Evolutionary conservation across 2,329 filamentous ascomycete genomes (phyloP), one percentile per base, ranked within the genome.

Genomic region (Neopestalotiopsis rosae): DNA sequence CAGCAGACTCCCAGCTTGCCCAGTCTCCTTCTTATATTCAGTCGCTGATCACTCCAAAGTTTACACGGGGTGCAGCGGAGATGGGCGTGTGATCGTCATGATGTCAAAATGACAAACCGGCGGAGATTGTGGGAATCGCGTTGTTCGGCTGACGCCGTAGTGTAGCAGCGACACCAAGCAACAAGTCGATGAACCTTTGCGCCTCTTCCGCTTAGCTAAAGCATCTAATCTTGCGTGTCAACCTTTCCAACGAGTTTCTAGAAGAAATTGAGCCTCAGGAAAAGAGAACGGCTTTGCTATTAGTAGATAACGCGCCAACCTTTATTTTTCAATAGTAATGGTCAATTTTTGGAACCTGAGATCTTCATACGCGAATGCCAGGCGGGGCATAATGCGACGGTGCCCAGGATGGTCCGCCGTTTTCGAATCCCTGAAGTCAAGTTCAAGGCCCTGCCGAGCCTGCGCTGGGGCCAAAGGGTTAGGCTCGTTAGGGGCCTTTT

Each of bases 131-230:
- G 17, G 20, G 45, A 17, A 49, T n/a, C 13, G 10, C n/a, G 14
- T 13, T n/a, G 45, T n/a, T 14, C 45, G 45, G 45, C 45, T 49
- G 45, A 49, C 45, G 14, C 45, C 45, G 45, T 49, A 52, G 20
- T 9, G 45, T 52, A 7, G 45, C 45, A 52, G 45, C 45, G n/a
- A 52, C 14, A 52, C 34, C 34, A 38, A 38, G 34, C 34, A n/a
- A 20, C 45, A 52, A n/a, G 45, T 52, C 45, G 45, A 52, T 52
- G 45, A 52, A 52, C 45, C 45, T 52, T 52, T 52, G 45, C 45
- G 45, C 45, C 45, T 52, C 45, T 52, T 52, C 45, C 45, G 45
- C 45, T n/a, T 17, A 14, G 17, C 45, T 20, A 52, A 52, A 20
- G 14, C 34, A 38, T 38, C 34, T 38, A 38, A 7, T 10, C 6